Evolutionary conservation across 345 rosid genomes (phyloP), one percentile per base, ranked within the genome.

Genomic region (Brassica carinata): DNA sequence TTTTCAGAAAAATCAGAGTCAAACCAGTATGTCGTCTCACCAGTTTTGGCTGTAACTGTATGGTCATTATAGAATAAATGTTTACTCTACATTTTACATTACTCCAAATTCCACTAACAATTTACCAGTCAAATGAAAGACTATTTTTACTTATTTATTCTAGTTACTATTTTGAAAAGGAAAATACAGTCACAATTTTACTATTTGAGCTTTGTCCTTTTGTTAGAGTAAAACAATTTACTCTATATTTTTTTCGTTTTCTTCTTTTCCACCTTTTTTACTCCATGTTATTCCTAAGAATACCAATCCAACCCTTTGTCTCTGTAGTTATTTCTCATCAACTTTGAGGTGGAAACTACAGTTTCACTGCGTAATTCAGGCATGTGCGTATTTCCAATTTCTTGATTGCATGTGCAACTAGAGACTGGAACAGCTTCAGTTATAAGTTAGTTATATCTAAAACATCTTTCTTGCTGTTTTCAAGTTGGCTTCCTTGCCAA

Each of bases 401-500:
- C 76, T 65, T 72, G 72, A 17, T 78, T 57, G 51, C 19, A 63
- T 77, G 45, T 71, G 62, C 48, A 53, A 30, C 45, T 11, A 38
- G 62, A 38, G 55, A 72, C 40, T 34, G 19, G 45, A 79, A 40
- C 59, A 64, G 81, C 82, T 43, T 58, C 19, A 67, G 58, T 62
- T 33, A 23, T 23, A 23, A 23, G 26, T 23, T 43, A 23, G 26
- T 23, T 43, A 31, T 61, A 33, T 15, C 75, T 73, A 0, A 74
- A 40, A 15, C 18, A 1, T 63, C 40, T 6, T 26, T 2, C 33
- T 40, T 26, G 69, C 76, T 63, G 18, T 71, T 34, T 77, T 88
- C 90, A 91, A 95, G 97, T 95, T 84, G 87, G 94, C 89, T 93
- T 95, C 90, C 92, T 95, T 65, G 99, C 99, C 0, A 97, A 95